Base-by-base conservation (phyloP, 1,139 yeast genomes). In the Cylindricascospora bacillispora region DNA sequence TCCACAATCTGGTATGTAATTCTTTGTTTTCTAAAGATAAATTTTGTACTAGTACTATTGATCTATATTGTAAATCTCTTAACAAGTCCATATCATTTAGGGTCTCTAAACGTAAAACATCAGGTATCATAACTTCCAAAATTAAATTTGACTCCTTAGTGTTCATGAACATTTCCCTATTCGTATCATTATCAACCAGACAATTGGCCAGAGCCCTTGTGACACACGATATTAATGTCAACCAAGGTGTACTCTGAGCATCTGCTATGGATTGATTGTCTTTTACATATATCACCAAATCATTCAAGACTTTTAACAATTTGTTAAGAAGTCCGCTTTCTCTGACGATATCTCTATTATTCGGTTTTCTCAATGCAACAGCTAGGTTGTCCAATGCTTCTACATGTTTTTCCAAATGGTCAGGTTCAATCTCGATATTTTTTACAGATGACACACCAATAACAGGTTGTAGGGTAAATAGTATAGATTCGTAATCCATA, bases 401-500 rank as follows among this genome's bases (percentile, higher is more conserved):
- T 9, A 44, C 22, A 27, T 39, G 43, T 27, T 41, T 35, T 15
- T 30, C 29, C 4, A 41, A 24, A 27, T 33, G 36, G 10, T 32
- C 41, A 3, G 35, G 39, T 12, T 46, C 36, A 1, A 44, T 16
- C 1, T 43, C 41, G 3, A 48, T 26, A 16, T 40, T 38, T 3
- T 28, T 31, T 5, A 41, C 20, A 2, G 36, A 28, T 2, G 29
- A 27, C 3, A 44, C 43, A 25, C 41, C 37, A 5, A 52, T 17
- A 4, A 54, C 26, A 1, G 57, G 56, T 28, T 49, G 43, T 22
- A 54, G 37, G 2, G 45, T 50, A 34, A 44, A 48, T 10, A 50
- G 27, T 13, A 54, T 37, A 11, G 35, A 33, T 28, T 52, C 56
- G 39, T 44, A 52, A 28, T 52, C 55, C 58, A 54, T 53, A 6